These are phyloP conservation scores for Dichomitus squalens DNA, from an alignment of 1,284 basidiomycete species.

Conservation along the genomic window DNA sequence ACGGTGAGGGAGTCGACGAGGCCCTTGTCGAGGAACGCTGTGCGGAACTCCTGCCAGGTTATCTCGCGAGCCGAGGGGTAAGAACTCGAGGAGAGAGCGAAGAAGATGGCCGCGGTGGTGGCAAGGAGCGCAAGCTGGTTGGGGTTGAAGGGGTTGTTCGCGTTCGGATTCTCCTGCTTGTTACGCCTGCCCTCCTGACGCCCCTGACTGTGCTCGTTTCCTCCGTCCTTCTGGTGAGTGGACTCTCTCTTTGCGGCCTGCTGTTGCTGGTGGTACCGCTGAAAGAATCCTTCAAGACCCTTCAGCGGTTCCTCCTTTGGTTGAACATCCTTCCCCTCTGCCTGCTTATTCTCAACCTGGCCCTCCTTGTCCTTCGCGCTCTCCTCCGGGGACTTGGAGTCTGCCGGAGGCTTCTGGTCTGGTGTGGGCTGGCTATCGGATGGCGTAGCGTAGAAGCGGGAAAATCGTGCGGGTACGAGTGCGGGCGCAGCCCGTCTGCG, in stretches of 20 bases:
- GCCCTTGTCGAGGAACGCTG: conserved; percentile 93
- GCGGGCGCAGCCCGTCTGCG: conserved; percentile 35
- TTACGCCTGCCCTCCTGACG: conserved; percentile 35
- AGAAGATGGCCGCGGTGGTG: conserved; percentile 65
- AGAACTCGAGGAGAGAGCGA: conserved; percentile 65
- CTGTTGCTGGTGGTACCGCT: conserved; percentile 66
- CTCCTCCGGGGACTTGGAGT: conserved; percentile 34
- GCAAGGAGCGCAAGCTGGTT: conserved; percentile 64
- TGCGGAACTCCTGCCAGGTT: conserved; percentile 98
- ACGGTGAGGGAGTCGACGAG: conserved; percentile 95
- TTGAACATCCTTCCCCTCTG: conserved; percentile 43
- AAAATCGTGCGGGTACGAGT: conserved; percentile 34
- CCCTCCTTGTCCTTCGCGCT: conserved; percentile 29
- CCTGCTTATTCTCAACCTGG: conserved; percentile 32
- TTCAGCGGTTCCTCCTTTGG: conserved; percentile 43
- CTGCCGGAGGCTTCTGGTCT: conserved; percentile 29
- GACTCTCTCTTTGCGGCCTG: conserved; percentile 35
- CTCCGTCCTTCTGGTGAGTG: conserved; percentile 3
- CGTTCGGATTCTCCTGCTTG: conserved; percentile 33
- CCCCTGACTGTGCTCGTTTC: conserved; percentile 15
- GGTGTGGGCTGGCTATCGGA: conserved; percentile 35
- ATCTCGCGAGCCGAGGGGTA: conserved; percentile 80
- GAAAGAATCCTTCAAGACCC: conserved; percentile 78
- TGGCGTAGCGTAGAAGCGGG: conserved; percentile 47
- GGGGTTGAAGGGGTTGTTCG: conserved; percentile 53